Base-by-base conservation (phyloP, 2,329 filamentous ascomycete genomes). In the Penicillium frequentans region DNA sequence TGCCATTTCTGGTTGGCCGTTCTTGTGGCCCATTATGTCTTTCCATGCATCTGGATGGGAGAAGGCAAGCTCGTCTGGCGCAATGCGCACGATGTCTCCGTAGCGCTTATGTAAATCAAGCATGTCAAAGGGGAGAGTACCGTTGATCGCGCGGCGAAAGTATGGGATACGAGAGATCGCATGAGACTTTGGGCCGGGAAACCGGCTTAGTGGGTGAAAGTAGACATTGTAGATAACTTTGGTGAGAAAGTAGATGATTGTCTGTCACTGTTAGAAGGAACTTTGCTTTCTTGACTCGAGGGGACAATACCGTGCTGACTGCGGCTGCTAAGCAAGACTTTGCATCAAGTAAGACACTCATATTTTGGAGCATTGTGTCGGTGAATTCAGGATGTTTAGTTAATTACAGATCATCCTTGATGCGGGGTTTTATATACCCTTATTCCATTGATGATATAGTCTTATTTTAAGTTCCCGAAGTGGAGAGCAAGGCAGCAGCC, bases 21-120 rank as follows among this genome's bases (percentile, higher is more conserved):
- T 58, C 27, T 57, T 60, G 23, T 64, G 59, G 37, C 69, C 68
- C 54, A 66, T 49, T 29, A 39, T 52, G 51, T 48, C 49, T 42
- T 55, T 52, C 31, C 43, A 49, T 58, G 64, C 55, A 59, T 49
- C 57, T 31, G 52, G 49, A 39, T 61, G 46, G 8, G 57, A 54
- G 45, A 71, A 69, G 26, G 60, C 59, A 5, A 71, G 59, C 39
- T 72, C 64, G 6, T 26, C 49, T 11, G 54, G 56, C 1, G 47
- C 72, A 70, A 43, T 64, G 31, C 21, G 10, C 11, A 44, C 49
- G 14, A 43, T 53, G 19, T 33, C 44, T 24, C 55, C 55, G 16
- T 57, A 57, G 11, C 23, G 24, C 7, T 37, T 35, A 23, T 57
- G 55, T 8, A 57, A 10, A 14, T 53, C 39, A 5, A 43, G 29